phyloP scores from a whole-genome alignment of 306 rosid species.

The Clitoria ternatea region DNA sequence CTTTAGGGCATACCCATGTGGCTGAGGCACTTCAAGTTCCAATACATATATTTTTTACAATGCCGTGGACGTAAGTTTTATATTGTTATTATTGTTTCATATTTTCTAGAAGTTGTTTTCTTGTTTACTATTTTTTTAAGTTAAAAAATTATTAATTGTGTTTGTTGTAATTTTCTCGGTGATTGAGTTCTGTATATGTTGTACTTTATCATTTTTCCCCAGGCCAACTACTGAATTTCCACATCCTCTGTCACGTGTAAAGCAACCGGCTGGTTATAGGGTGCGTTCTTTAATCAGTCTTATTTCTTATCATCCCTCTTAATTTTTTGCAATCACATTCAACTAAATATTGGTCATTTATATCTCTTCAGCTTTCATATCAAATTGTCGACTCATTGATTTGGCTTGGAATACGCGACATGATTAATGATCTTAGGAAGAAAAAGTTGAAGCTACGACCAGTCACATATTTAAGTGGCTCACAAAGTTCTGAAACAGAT shows the following conservation, averaged over 20 bases:
- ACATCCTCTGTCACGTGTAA: conserved; percentile 95
- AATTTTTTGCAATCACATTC: conserved; percentile 5
- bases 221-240: conserved; percentile 99
- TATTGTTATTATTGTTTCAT: conserved; percentile 35
- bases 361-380: conserved; percentile 73
- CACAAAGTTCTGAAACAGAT: conserved; percentile 85
- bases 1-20: conserved; percentile 92
- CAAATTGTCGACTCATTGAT: conserved; percentile 96
- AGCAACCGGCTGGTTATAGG: conserved; percentile 93
- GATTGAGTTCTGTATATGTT: conserved; percentile 26
- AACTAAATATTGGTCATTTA: conserved; percentile 15
- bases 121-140: neutral
- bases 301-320: conserved; percentile 10
- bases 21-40: conserved; percentile 96
- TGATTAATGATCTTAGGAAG: conserved; percentile 95
- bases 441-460: conserved; percentile 90
- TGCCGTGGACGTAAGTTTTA: conserved; percentile 99
- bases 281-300: conserved; percentile 37
- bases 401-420: conserved; percentile 98
- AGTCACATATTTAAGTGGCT: conserved; percentile 97
- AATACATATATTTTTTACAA: conserved; percentile 92
- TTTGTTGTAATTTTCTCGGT: conserved; percentile 1
- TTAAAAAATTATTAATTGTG: neutral
- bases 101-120: conserved; percentile 12
- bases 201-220: conserved; percentile 30